Evolutionary conservation across 192 early-diverging fungal genomes (phyloP), one percentile per base, ranked within the genome.

Genomic region (Irineochytrium annulatum): DNA sequence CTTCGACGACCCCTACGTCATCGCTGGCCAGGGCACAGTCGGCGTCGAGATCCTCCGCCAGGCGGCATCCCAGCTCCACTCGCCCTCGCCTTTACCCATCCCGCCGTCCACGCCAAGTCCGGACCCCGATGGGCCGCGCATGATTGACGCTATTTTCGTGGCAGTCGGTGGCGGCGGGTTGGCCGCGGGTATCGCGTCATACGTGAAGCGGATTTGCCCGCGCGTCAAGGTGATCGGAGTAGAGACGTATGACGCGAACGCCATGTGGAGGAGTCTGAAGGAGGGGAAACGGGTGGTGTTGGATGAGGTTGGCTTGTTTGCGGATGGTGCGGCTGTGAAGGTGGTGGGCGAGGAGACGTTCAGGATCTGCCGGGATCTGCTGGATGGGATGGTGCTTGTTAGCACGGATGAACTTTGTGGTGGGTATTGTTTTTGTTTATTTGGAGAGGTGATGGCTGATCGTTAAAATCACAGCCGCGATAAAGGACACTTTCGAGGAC

Each of bases 1-100:
- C 3, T 99, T 91, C 69, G 95, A 99, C 71, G 94, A 98, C 58
- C 97, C 95, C 3, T 86, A 89, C 65, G 95, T 99, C 20, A 97
- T 97, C 71, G 97, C 97, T n/a, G 97, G 97, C 2, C 97, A 99
- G 75, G 97, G 95, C 33, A 98, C 95, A 4, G 86, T 95, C 35
- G 95, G 82, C 19, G 78, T 94, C 57, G 95, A 98, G 77, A 67
- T 82, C 24, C 34, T 78, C 34, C 62, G 78, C 19, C 80, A 82
- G 57, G 65, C 69, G 44, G 75, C 75, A 46, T 37, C 74, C 39
- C 54, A 78, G 8, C n/a, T n/a, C n/a, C n/a, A n/a, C n/a, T n/a
- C n/a, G n/a, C n/a, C n/a, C n/a, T n/a, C n/a, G n/a, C n/a, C n/a
- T n/a, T n/a, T n/a, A n/a, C n/a, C n/a, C n/a, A n/a, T n/a, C n/a